Base-by-base conservation (phyloP, 1,139 yeast genomes). In the Blastobotrys ciferrii region DNA sequence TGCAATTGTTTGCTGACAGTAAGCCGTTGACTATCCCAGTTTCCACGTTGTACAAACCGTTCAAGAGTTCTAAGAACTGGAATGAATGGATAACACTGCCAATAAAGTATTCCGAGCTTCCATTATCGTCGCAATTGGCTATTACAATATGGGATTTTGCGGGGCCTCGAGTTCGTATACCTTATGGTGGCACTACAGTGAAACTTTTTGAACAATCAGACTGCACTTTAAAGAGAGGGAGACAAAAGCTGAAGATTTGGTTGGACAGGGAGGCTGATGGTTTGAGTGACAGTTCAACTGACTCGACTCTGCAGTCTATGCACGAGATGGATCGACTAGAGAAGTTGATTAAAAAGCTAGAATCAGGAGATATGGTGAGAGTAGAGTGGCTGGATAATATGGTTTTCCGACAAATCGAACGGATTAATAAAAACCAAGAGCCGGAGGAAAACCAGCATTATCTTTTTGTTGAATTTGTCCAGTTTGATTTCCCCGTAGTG, bases 401-500 rank as follows among this genome's bases (percentile, higher is more conserved):
- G 46, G 79, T 86, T 0, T 71, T 84, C 51, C 75, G 88, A 2
- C 73, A 76, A 52, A 73, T 84, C 43, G 82, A 81, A 51, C 69
- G 70, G 48, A 62, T 73, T 50, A 70, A 67, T 53, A 67, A 65
- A 45, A 61, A 56, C 14, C 57, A 57, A 25, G 43, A 43, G 18
- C 51, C 57, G 46, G 47, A 56, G 31, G 59, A 64, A 37, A 51
- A 62, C 45, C 61, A 62, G 2, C 82, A 78, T 60, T 70, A 75
- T 40, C 63, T 89, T 17, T 78, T 77, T 55, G 64, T 92, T 23
- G 96, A 88, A 56, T 74, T 87, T 41, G 84, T 86, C 3, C 80
- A 80, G 52, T 88, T 86, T 67, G 94, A 86, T 56, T 71, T 86
- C 25, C 96, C 96, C 0, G 77, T 91, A 1, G 87, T 91, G 0